A percentile compares a stretch with the other conserved stretches of the same genome.
Conservation (phyloP, 2,329 filamentous ascomycete species). For the Colletotrichum melonis region DNA sequence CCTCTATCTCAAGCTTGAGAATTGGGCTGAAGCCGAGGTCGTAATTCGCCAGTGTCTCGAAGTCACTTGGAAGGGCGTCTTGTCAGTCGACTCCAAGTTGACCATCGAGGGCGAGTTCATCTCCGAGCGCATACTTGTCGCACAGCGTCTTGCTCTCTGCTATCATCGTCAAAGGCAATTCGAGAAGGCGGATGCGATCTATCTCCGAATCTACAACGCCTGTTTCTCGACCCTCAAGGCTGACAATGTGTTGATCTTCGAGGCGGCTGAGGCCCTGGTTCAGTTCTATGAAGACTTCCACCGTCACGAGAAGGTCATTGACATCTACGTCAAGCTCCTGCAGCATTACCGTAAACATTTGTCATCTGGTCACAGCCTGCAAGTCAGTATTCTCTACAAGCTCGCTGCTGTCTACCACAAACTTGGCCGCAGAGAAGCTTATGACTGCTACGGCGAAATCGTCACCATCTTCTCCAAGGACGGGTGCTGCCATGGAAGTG, state of each 20-base stretch:
- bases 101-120: slow-evolving; percentile 46
- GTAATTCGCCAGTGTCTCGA: slow-evolving; percentile 49
- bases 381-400: slow-evolving; percentile 47
- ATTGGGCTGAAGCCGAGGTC: slow-evolving; percentile 49
- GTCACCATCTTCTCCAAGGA: slow-evolving; percentile 47
- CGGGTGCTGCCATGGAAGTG: slow-evolving; percentile 50
- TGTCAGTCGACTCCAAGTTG: slow-evolving; percentile 44
- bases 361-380: slow-evolving; percentile 43
- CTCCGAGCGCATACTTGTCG: slow-evolving; percentile 47
- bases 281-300: slow-evolving; percentile 44
- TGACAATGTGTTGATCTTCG: slow-evolving; percentile 44
- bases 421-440: slow-evolving; percentile 45
- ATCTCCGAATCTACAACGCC: slow-evolving; percentile 50
- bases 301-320: slow-evolving; percentile 49
- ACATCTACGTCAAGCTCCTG: slow-evolving; percentile 48
- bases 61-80: slow-evolving; percentile 51
- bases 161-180: slow-evolving; percentile 48
- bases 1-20: slow-evolving; percentile 43
- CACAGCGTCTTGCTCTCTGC: slow-evolving; percentile 48
- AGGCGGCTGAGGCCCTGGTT: slow-evolving; percentile 45
- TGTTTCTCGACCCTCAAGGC: slow-evolving; percentile 45
- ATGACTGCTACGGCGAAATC: slow-evolving; percentile 51
- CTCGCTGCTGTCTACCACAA: slow-evolving; percentile 28
- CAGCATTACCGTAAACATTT: slow-evolving; percentile 42
- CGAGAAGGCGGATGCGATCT: slow-evolving; percentile 51